Conservation (phyloP, 2,329 filamentous ascomycete species). For the Talaromyces islandicus region DNA sequence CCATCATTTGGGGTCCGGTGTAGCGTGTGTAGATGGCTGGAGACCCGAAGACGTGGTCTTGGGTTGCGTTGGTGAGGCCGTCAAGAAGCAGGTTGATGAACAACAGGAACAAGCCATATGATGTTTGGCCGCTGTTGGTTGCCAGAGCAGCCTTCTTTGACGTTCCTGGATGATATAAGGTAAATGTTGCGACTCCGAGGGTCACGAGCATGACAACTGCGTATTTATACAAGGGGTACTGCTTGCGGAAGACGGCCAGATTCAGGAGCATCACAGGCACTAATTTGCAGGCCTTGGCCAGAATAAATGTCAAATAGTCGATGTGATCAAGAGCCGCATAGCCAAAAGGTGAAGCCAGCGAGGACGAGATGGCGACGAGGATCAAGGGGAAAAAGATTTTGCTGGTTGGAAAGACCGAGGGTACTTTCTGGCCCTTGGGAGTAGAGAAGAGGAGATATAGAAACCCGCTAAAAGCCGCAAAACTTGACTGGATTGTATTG, state of each 20-base stretch:
- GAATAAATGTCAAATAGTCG: constrained; percentile 96
- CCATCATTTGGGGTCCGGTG: constrained; percentile 98
- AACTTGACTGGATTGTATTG: constrained; percentile 89
- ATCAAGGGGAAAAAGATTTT: constrained; percentile 71
- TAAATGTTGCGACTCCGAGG: constrained; percentile 88
- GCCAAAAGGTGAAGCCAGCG: constrained; percentile 89
- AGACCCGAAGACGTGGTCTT: constrained; percentile 83
- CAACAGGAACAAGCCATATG: constrained; percentile 68
- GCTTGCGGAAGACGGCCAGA: constrained; percentile 79
- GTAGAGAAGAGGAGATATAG: constrained; percentile 67
- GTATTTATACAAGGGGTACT: constrained; percentile 95
- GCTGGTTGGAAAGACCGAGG: constrained; percentile 65
- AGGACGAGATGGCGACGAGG: constrained; percentile 80
- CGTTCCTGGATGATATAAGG: constrained; percentile 69
- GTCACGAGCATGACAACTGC: constrained; percentile 87
- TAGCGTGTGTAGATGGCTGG: constrained; percentile 64
- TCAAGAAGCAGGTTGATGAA: constrained; percentile 90
- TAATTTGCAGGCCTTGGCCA: constrained; percentile 96
- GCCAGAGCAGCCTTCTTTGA: constrained; percentile 47
- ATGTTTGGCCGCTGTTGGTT: constrained; percentile 61
- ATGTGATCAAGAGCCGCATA: constrained; percentile 89
- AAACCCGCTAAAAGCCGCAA: constrained; percentile 76
- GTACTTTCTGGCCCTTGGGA: constrained; percentile 45
- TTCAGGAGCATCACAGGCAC: constrained; percentile 98
- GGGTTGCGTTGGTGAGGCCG: constrained; percentile 90